phyloP scores from a whole-genome alignment of 148 eudicot species.

The Simmondsia chinensis region DNA sequence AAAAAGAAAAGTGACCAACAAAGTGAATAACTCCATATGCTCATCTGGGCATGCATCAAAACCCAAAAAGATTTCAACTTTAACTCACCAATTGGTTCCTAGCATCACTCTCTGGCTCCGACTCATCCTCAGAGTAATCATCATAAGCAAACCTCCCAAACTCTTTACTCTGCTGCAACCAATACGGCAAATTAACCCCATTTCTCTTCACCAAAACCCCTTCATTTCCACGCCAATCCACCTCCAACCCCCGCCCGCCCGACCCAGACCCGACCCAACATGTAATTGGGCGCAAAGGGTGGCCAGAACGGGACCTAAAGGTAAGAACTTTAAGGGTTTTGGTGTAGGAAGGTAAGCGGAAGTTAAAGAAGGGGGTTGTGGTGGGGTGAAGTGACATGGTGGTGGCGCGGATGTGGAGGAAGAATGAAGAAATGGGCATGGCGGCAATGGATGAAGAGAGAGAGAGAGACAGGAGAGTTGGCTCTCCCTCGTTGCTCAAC shows the following conservation, averaged over 20 bases:
- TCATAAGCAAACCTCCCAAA: conserved; percentile 59
- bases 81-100: conserved; percentile 37
- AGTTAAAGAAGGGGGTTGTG: neutral
- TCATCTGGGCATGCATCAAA: too few relatives aligned
- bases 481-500: too few relatives aligned
- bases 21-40: too few relatives aligned
- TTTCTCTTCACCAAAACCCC: neutral
- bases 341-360: conserved; percentile 11
- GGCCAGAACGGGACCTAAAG: conserved; percentile 7
- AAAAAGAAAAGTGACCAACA: neutral
- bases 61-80: too few relatives aligned
- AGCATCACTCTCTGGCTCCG: conserved; percentile 28
- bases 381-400: conserved; percentile 23
- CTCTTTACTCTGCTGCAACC: conserved; percentile 18
- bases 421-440: conserved; percentile 31
- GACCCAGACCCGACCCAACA: conserved; percentile 7
- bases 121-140: conserved; percentile 57
- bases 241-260: neutral
- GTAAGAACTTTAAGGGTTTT: conserved; percentile 6
- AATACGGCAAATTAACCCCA: conserved; percentile 15
- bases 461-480: neutral
- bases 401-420: conserved; percentile 23
- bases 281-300: neutral
- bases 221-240: conserved; percentile 6
- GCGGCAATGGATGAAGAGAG: neutral